phyloP scores from a whole-genome alignment of 306 rosid genomes.

The Cicer bijugum region DNA sequence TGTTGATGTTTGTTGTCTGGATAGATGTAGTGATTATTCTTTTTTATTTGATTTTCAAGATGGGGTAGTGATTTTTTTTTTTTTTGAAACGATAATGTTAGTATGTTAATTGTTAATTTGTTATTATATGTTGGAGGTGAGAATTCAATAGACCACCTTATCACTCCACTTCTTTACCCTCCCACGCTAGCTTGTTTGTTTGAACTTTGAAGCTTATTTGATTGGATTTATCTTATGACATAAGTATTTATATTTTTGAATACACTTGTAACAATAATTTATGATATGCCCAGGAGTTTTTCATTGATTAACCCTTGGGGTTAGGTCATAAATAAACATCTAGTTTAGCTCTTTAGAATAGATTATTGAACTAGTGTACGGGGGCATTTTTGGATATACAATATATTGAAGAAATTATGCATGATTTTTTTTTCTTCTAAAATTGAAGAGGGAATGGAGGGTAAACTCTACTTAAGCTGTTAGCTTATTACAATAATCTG shows the following conservation, averaged over 20 bases:
- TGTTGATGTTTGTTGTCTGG: not conserved
- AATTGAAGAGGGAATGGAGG: not conserved
- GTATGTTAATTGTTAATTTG: too few relatives aligned
- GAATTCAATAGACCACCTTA: too few relatives aligned
- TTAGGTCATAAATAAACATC: not conserved
- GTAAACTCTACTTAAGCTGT: not conserved
- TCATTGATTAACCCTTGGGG: not conserved
- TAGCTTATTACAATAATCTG: not conserved
- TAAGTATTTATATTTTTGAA: not conserved
- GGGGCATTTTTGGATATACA: not conserved
- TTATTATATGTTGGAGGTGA: too few relatives aligned
- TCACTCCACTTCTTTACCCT: too few relatives aligned
- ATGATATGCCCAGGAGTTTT: not conserved
- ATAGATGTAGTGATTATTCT: not conserved
- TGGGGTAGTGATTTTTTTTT: not conserved
- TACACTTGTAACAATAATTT: not conserved
- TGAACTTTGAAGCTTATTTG: not conserved
- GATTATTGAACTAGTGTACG: not conserved
- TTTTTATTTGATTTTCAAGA: not conserved
- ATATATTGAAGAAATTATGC: not conserved
- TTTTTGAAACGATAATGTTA: too few relatives aligned
- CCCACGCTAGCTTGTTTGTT: not conserved
- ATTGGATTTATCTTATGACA: not conserved
- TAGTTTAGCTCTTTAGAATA: not conserved
- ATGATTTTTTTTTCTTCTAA: not conserved